Evolutionary conservation across 164 flowering plant species (phyloP), one percentile per base, ranked within the genome.

Genomic region (Saururus chinensis): DNA sequence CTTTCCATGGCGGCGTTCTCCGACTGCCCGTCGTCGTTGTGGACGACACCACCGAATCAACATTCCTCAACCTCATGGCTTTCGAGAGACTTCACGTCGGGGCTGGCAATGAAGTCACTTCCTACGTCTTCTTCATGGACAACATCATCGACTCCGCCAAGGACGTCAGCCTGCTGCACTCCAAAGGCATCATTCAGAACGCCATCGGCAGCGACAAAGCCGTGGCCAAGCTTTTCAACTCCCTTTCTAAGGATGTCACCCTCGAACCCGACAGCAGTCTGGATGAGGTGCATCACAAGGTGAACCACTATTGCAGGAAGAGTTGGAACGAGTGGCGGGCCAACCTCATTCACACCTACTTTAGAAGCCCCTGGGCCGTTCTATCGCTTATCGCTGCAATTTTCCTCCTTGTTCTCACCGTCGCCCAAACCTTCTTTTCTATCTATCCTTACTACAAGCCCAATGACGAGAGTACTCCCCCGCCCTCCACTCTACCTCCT

Each of bases 101-200:
- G 23, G 76, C 72, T 0, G 86, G 86, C n/a, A 76, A 72, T 13
- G 81, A 77, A 48, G 72, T 81, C 26, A 76, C 89, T 0, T 72
- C 82, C 0, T 82, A 74, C 65, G 66, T 81, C 0, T 75, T 75
- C 59, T 80, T 84, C 73, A 84, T 84, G 85, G 84, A 82, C 68
- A 74, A 75, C 68, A 70, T 84, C 49, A 76, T 84, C 19, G 82
- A 82, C 68, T 65, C 69, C 7, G 77, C 70, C 0, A 74, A 56
- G 62, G 89, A 81, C 23, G 85, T 84, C 8, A 74, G 59, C 45
- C 70, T 77, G 0, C 72, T 81, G 14, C 77, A 74, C 65, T 66
- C 72, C 1, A 53, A 61, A 11, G 78, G 81, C n/a, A 81, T 84
- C 59, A 76, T 84, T 11, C 74, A 76, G 35, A 80, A 75, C 51